Percentiles rank a stretch among this genome's conserved stretches.
phyloP scores from a whole-genome alignment of 495 filamentous ascomycete genomes.

The Penicillium antarcticum region DNA sequence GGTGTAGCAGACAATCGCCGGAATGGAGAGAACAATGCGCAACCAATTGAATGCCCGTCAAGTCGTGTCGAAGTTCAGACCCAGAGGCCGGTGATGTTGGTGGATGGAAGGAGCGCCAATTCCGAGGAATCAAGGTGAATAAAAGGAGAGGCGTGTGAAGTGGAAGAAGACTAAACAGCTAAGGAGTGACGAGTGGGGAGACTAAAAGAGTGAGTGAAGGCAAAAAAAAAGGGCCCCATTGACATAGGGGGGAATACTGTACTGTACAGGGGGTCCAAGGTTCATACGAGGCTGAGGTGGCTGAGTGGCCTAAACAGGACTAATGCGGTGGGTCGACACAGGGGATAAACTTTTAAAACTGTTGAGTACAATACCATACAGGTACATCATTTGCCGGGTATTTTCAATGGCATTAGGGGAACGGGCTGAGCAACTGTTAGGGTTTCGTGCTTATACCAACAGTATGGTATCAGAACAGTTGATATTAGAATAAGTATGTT shows the following conservation, averaged over 20 bases:
- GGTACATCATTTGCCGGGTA: too few relatives aligned
- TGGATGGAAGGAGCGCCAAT: slow-evolving; percentile 1
- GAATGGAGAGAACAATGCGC: not conserved
- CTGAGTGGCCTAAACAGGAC: slow-evolving; percentile 4
- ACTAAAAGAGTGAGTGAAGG: slow-evolving; percentile 11
- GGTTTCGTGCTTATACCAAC: too few relatives aligned
- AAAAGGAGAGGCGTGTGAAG: slow-evolving; percentile 5
- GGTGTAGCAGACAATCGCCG: not conserved
- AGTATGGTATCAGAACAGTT: too few relatives aligned
- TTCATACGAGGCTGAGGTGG: slow-evolving; percentile 25
- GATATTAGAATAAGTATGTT: too few relatives aligned
- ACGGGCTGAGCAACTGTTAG: too few relatives aligned
- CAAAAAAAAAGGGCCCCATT: slow-evolving; percentile 3
- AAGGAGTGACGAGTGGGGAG: slow-evolving; percentile 28
- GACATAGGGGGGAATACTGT: slow-evolving; percentile 7
- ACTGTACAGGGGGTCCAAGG: slow-evolving; percentile 12
- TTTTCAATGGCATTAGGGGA: too few relatives aligned
- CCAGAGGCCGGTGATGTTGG: not conserved
- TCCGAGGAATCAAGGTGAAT: not conserved
- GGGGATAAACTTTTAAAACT: too few relatives aligned
- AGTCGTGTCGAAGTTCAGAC: not conserved
- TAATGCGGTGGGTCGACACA: not conserved
- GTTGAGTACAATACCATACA: too few relatives aligned
- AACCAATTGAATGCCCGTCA: slow-evolving; percentile 1
- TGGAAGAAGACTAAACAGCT: slow-evolving; percentile 12